Conservation (phyloP, 2,329 filamentous ascomycete genomes). For the Aspergillus bombycis region DNA sequence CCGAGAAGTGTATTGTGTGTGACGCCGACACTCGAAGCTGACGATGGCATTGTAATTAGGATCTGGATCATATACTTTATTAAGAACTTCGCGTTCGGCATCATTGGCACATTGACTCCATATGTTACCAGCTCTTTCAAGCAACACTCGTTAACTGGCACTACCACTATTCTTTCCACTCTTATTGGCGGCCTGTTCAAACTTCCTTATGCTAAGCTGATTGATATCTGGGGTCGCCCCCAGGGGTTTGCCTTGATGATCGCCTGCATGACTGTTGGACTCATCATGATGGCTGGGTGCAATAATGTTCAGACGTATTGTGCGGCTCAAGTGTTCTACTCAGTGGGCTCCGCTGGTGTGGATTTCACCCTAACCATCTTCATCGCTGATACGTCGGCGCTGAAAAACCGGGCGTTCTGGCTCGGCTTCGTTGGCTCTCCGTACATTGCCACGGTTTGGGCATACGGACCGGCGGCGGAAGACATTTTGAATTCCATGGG, state of each 20-base stretch:
- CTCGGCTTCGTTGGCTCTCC: slow-evolving; percentile 62
- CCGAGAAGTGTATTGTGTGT: background rate
- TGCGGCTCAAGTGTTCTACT: slow-evolving; percentile 65
- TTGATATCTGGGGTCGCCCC: slow-evolving; percentile 65
- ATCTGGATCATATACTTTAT: slow-evolving; percentile 14
- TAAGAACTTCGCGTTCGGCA: slow-evolving; percentile 8
- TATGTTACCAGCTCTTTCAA: slow-evolving; percentile 12
- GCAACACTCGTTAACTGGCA: slow-evolving; percentile 24
- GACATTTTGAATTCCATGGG: slow-evolving; percentile 48
- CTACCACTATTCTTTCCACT: slow-evolving; percentile 57
- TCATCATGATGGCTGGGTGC: slow-evolving; percentile 66
- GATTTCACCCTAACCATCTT: slow-evolving; percentile 61
- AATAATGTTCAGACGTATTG: slow-evolving; percentile 63
- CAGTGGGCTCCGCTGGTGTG: slow-evolving; percentile 59
- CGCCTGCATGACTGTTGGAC: slow-evolving; percentile 49
- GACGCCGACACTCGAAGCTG: background rate
- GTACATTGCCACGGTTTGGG: slow-evolving; percentile 62
- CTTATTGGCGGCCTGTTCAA: slow-evolving; percentile 62
- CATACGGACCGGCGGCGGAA: slow-evolving; percentile 45
- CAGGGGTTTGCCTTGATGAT: slow-evolving; percentile 59
- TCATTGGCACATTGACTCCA: slow-evolving; percentile 11
- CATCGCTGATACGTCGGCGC: slow-evolving; percentile 63
- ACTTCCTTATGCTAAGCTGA: slow-evolving; percentile 63
- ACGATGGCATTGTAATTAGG: background rate
- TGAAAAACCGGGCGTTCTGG: slow-evolving; percentile 63